Base-by-base conservation (phyloP, 2,329 filamentous ascomycete species). In the Cercospora canescens region DNA sequence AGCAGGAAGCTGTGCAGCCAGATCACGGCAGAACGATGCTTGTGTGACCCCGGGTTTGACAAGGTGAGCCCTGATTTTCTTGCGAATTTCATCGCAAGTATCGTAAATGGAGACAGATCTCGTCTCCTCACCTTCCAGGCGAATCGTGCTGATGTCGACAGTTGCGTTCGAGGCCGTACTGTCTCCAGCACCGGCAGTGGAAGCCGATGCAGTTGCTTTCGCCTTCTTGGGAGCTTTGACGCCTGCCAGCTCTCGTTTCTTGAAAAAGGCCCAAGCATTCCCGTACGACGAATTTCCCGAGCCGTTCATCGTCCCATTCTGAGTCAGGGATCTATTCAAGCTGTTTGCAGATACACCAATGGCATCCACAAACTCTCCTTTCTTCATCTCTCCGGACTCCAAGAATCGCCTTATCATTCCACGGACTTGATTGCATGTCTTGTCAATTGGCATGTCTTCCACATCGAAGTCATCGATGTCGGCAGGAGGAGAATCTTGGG, bases 11-110 rank as follows among this genome's bases (percentile, higher is more conserved):
- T 80, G 79, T 52, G 80, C 82, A 34, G 78, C 78, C 26, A 87
- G 77, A 52, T 83, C 79, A 37, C 85, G 82, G 28, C 82, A 77
- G 72, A 89, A 85, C 11, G 77, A 78, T 0, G 86, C 83, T 71
- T 86, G 82, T 0, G 83, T 87, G 59, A 86, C 77, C 50, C 78
- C 78, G 0, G 81, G 78, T 55, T 82, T 79, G 11, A 75, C 73
- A 9, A 88, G 77, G 66, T 85, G 77, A 0, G 81, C 80, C 28
- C 79, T 79, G 71, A 88, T 87, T 78, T 88, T 88, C 73, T 79
- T 81, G 55, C 87, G 83, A 14, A 88, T 73, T 59, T 85, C 84
- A 69, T 88, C 83, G 75, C 86, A 88, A 5, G 83, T 85, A 67
- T 88, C 86, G 71, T 79, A 88, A 34, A 89, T 77, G 1, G 77